Percentiles rank a stretch among this genome's conserved stretches.
Conservation (phyloP, 2,329 filamentous ascomycete species). For the Trichophyton rubrum region DNA sequence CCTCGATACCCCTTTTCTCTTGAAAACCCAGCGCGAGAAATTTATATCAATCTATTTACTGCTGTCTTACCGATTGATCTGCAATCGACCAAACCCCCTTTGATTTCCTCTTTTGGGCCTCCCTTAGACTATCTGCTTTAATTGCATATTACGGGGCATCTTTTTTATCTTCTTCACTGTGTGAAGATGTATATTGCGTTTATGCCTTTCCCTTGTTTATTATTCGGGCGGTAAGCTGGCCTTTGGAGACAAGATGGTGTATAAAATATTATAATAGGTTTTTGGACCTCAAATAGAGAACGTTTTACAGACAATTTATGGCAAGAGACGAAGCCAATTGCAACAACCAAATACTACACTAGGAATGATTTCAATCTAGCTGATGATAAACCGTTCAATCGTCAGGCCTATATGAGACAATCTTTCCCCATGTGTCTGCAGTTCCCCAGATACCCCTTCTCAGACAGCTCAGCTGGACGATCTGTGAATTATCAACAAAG, state of each 20-base stretch:
- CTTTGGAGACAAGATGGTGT: background rate
- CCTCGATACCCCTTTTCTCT: background rate
- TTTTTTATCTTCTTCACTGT: background rate
- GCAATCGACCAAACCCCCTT: background rate
- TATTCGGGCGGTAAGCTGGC: background rate
- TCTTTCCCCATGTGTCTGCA: constrained; percentile 44
- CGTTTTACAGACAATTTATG: background rate
- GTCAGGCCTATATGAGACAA: constrained; percentile 30
- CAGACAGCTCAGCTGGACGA: constrained; percentile 43
- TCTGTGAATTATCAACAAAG: constrained; percentile 47
- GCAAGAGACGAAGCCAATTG: background rate
- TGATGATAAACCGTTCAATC: background rate
- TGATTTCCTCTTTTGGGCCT: background rate
- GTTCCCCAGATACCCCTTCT: constrained; percentile 44
- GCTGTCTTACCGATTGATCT: background rate
- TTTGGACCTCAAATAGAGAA: background rate
- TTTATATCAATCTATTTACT: background rate
- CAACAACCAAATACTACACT: background rate
- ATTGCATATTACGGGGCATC: background rate
- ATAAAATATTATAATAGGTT: background rate
- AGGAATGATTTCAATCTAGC: background rate
- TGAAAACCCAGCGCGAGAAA: too few species aligned
- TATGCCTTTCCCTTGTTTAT: background rate
- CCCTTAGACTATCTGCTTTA: background rate
- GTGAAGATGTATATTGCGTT: background rate